Conservation (phyloP, 2,329 filamentous ascomycete genomes). For the Xylaria sp. region DNA sequence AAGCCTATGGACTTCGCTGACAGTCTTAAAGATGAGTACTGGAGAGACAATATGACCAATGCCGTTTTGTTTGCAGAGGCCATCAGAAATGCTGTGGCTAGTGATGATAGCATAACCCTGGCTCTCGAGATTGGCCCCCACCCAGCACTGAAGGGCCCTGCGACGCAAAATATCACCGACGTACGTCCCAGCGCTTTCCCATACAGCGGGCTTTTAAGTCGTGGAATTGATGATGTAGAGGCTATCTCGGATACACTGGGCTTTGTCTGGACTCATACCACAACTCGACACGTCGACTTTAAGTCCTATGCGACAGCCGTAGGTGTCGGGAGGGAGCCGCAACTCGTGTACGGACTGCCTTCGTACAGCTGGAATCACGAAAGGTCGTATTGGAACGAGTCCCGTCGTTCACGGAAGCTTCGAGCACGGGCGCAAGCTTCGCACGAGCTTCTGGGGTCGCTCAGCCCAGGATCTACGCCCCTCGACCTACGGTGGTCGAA, state of each 20-base stretch:
- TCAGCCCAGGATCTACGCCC: constrained; percentile 1
- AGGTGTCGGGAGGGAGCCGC: background rate
- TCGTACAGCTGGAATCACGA: constrained; percentile 31
- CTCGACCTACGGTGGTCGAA: constrained; percentile 28
- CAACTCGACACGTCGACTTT: constrained; percentile 24
- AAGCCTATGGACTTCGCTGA: too few species aligned
- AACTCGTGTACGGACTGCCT: constrained; percentile 22
- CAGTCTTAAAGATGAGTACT: constrained; percentile 44
- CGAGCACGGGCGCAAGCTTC: background rate
- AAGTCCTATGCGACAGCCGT: background rate
- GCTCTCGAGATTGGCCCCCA: constrained; percentile 54
- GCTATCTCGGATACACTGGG: constrained; percentile 27
- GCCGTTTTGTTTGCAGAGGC: constrained; percentile 53
- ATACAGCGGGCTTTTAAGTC: constrained; percentile 43
- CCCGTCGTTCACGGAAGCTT: constrained; percentile 13
- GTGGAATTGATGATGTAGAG: constrained; percentile 38
- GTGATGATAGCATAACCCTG: constrained; percentile 40
- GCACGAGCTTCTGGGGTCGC: constrained; percentile 24
- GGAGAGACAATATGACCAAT: constrained; percentile 52
- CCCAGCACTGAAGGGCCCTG: constrained; percentile 50
- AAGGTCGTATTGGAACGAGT: constrained; percentile 23
- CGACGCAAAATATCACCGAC: constrained; percentile 43
- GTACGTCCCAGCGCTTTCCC: constrained; percentile 28
- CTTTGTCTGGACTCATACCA: constrained; percentile 25
- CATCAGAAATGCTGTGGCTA: constrained; percentile 36